Evolutionary conservation across 2,329 filamentous ascomycete species (phyloP).

Genomic region (Xylariaceae sp.): DNA sequence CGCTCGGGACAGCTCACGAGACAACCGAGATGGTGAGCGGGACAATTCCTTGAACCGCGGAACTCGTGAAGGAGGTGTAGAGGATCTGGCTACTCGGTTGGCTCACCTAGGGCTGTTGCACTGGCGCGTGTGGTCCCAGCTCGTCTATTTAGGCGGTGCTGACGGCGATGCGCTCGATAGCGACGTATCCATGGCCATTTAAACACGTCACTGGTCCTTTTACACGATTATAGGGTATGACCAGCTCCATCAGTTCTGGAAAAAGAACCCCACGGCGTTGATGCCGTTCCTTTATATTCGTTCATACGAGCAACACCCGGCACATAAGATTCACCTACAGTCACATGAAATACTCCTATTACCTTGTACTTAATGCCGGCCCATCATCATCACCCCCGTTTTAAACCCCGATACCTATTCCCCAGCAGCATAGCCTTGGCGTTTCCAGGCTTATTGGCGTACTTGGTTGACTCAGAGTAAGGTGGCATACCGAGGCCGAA

Average conservation of each 20-base stretch:
- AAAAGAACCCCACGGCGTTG: neutral
- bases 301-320: neutral
- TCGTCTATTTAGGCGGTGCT: slow-evolving; percentile 58
- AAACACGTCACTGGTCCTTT: neutral
- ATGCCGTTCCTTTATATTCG: neutral
- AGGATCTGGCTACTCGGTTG: slow-evolving; percentile 70
- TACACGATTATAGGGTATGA: neutral
- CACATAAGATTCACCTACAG: neutral
- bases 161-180: slow-evolving; percentile 25
- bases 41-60: slow-evolving; percentile 38
- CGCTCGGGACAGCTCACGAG: slow-evolving; percentile 33
- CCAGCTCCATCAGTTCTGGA: neutral
- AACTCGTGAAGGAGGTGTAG: slow-evolving; percentile 51
- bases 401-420: neutral
- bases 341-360: slow-evolving; percentile 8
- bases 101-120: slow-evolving; percentile 82
- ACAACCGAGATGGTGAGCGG: slow-evolving; percentile 28
- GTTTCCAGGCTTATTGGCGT: slow-evolving; percentile 13
- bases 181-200: slow-evolving; percentile 28
- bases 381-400: slow-evolving; percentile 5
- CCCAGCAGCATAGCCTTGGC: slow-evolving; percentile 17
- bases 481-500: neutral
- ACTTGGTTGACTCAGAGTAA: neutral
- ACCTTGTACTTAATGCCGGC: slow-evolving; percentile 15
- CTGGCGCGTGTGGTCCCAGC: slow-evolving; percentile 80